Percentiles rank a stretch among this genome's conserved stretches.
These are phyloP conservation scores for Saitozyma podzolica DNA, from an alignment of 768 basidiomycete species.

Conservation along the genomic window DNA sequence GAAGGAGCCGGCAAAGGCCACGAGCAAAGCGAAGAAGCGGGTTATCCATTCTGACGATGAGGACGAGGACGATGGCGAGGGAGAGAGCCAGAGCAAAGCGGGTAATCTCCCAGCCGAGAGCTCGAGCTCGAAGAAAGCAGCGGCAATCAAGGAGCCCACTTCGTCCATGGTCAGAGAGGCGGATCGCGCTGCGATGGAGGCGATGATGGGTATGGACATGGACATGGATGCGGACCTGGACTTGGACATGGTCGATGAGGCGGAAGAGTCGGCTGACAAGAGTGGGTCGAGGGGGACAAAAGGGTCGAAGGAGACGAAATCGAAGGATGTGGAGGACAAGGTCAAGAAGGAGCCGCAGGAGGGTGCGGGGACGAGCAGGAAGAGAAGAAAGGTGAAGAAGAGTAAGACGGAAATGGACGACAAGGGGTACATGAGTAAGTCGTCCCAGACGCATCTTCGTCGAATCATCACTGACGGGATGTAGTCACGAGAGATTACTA, in stretches of 20 bases:
- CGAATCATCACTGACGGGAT: neutral
- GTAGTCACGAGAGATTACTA: conserved; percentile 36
- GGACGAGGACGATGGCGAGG: conserved; percentile 7
- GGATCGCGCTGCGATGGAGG: conserved; percentile 43
- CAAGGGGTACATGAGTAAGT: conserved; percentile 45
- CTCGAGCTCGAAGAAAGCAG: conserved; percentile 4
- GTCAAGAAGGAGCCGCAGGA: conserved; percentile 11
- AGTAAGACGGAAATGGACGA: conserved; percentile 28
- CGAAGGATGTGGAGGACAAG: conserved; percentile 1
- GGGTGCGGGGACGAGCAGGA: conserved; percentile 15
- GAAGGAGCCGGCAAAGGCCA: conserved; percentile 4
- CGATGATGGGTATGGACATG: conserved; percentile 45
- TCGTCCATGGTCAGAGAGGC: conserved; percentile 29
- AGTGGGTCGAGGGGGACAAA: conserved; percentile 6
- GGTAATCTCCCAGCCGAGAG: neutral
- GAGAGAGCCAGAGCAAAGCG: neutral
- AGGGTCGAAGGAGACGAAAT: conserved; percentile 6
- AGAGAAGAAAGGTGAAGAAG: conserved; percentile 42
- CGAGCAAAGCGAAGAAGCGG: conserved; percentile 5
- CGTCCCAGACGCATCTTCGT: neutral
- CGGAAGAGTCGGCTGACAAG: neutral
- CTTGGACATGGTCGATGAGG: conserved; percentile 3
- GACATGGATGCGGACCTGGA: conserved; percentile 32
- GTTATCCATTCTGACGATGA: conserved; percentile 11
- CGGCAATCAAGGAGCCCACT: conserved; percentile 21